Conservation (phyloP, 805 yeast genomes). For the Candida qinlingensis region DNA sequence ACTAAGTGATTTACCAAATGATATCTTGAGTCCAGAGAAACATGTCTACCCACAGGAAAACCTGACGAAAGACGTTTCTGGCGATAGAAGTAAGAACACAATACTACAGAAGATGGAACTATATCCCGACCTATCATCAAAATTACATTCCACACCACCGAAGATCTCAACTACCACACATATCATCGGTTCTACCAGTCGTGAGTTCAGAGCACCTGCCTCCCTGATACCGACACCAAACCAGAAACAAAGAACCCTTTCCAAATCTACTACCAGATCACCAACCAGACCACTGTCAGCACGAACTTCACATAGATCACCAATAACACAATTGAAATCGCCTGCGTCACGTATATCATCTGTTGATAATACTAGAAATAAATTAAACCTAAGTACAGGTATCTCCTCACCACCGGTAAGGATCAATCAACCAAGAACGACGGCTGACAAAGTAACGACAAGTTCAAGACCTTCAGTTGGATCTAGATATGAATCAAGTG, state of each 20-base stretch:
- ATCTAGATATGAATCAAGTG: constrained; percentile 21
- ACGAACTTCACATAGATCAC: neutral
- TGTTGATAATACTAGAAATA: neutral
- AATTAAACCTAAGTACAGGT: neutral
- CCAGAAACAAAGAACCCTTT: no score
- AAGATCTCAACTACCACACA: neutral
- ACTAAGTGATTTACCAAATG: constrained; percentile 19
- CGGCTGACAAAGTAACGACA: neutral
- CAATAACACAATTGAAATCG: neutral
- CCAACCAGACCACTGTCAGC: neutral
- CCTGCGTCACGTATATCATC: neutral
- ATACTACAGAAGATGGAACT: constrained; percentile 6
- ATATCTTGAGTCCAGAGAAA: constrained; percentile 24
- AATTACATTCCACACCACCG: neutral
- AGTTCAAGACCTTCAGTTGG: constrained; percentile 1
- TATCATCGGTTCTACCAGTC: neutral
- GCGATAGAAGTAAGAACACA: neutral
- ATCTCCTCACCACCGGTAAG: neutral
- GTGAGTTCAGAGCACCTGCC: no score
- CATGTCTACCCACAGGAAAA: constrained; percentile 18
- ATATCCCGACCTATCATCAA: neutral
- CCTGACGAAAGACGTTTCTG: constrained; percentile 1
- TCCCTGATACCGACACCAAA: neutral
- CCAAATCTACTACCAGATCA: neutral
- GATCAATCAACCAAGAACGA: neutral